Evolutionary conservation across 106 monocot species (phyloP).

Genomic region (Vanilla planifolia): DNA sequence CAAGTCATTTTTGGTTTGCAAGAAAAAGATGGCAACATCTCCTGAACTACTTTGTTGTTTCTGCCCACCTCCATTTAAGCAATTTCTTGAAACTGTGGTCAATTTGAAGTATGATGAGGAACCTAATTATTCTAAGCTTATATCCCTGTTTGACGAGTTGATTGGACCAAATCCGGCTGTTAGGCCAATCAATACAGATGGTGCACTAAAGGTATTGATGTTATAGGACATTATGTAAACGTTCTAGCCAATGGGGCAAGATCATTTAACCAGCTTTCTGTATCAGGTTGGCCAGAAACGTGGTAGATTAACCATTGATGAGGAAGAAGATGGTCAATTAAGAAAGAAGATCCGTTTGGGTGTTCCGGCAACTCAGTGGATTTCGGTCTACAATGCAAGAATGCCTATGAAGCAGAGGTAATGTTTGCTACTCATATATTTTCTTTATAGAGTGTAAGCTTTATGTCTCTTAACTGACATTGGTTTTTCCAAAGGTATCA

Average conservation of each 20-base stretch:
- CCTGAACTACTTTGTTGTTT: constrained; percentile 65
- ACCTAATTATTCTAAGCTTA: constrained; percentile 68
- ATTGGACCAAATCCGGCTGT: constrained; percentile 73
- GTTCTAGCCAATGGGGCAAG: neutral
- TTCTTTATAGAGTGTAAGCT: neutral
- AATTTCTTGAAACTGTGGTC: constrained; percentile 75
- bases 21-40: constrained; percentile 81
- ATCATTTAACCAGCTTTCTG: constrained; percentile 11
- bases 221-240: neutral
- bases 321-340: constrained; percentile 57
- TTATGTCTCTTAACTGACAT: neutral
- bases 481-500: constrained; percentile 38
- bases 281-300: constrained; percentile 85
- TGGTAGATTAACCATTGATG: constrained; percentile 49
- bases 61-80: constrained; percentile 68
- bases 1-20: constrained; percentile 80
- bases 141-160: constrained; percentile 67
- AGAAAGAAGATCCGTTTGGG: constrained; percentile 75
- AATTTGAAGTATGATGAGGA: constrained; percentile 87
- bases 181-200: constrained; percentile 76
- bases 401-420: constrained; percentile 88
- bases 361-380: constrained; percentile 78
- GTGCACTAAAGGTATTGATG: constrained; percentile 60
- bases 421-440: neutral
- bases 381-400: constrained; percentile 82